Evolutionary conservation across 305 asterid genomes (phyloP).

Genomic region (Fraxinus sp.): DNA sequence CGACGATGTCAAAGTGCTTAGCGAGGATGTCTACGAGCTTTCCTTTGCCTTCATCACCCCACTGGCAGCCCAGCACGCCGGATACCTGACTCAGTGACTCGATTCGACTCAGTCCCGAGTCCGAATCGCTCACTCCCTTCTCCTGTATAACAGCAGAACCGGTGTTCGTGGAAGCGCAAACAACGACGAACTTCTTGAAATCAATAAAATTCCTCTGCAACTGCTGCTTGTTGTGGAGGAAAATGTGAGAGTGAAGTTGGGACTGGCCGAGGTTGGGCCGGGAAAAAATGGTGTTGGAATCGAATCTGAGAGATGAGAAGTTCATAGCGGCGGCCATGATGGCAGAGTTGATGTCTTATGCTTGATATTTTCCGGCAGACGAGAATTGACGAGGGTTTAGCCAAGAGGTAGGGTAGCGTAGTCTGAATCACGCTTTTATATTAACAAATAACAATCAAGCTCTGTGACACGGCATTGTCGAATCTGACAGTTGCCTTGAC

Average conservation of each 20-base stretch:
- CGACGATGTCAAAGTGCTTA: constrained; percentile 83
- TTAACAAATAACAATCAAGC: no score
- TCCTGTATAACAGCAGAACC: constrained; percentile 38
- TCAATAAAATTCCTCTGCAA: background rate
- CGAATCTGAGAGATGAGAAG: constrained; percentile 29
- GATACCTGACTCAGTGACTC: constrained; percentile 87
- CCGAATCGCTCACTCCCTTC: constrained; percentile 22
- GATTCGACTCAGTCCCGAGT: constrained; percentile 46
- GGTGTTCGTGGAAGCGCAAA: constrained; percentile 37
- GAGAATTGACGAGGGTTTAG: background rate
- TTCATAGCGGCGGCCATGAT: constrained; percentile 36
- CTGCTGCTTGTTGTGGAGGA: constrained; percentile 23
- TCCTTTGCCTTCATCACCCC: constrained; percentile 99
- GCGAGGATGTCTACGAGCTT: constrained; percentile 92
- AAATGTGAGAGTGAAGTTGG: constrained; percentile 24
- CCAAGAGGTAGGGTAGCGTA: background rate
- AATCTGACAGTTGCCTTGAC: no score
- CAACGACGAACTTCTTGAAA: constrained; percentile 7
- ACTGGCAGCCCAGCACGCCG: constrained; percentile 90
- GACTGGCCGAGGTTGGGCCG: constrained; percentile 26
- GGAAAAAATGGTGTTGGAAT: constrained; percentile 30
- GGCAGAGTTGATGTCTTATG: background rate
- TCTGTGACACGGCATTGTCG: no score
- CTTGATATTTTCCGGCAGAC: background rate
- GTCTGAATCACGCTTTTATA: background rate